A percentile compares a stretch with the other conserved stretches of the same genome.
phyloP scores from a whole-genome alignment of 768 basidiomycete genomes.

The Paxillus rubicundulus region DNA sequence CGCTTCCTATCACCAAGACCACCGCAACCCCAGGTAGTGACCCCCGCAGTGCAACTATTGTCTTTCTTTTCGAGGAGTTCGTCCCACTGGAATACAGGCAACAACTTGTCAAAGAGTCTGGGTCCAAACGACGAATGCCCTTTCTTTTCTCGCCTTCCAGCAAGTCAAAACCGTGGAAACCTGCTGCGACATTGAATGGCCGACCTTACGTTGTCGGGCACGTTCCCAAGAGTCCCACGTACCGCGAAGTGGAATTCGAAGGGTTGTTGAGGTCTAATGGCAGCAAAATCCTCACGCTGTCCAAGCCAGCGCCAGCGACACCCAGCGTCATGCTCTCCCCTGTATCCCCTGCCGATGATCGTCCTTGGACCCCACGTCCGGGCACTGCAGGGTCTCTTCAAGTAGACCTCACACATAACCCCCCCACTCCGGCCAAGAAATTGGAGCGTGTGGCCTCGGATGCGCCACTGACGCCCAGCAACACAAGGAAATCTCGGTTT shows the following conservation, averaged over 20 bases:
- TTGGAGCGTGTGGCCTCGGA: conserved; percentile 29
- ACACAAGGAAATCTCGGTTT: conserved; percentile 50
- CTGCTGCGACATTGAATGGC: conserved; percentile 77
- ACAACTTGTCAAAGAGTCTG: conserved; percentile 57
- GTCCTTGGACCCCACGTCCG: conserved; percentile 15
- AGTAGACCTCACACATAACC: not conserved
- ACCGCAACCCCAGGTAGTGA: conserved; percentile 38
- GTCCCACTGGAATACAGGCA: conserved; percentile 87
- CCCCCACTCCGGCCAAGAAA: conserved; percentile 19
- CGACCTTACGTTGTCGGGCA: conserved; percentile 66
- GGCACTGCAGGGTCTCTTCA: conserved; percentile 21
- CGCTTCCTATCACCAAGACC: conserved; percentile 47
- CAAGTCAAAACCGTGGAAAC: conserved; percentile 65
- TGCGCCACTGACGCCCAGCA: conserved; percentile 24
- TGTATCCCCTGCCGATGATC: conserved; percentile 32
- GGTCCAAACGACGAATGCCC: conserved; percentile 60
- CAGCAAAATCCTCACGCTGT: conserved; percentile 39
- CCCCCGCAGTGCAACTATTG: conserved; percentile 67
- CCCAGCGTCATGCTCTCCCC: conserved; percentile 26
- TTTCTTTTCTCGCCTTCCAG: conserved; percentile 58
- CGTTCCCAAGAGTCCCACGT: conserved; percentile 50
- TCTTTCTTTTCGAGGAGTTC: conserved; percentile 90
- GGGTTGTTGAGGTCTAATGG: conserved; percentile 59
- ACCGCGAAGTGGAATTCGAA: conserved; percentile 78
- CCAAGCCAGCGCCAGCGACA: conserved; percentile 18